Evolutionary conservation across 163 green algal species (phyloP).

Genomic region (Scenedesmus sp.): DNA sequence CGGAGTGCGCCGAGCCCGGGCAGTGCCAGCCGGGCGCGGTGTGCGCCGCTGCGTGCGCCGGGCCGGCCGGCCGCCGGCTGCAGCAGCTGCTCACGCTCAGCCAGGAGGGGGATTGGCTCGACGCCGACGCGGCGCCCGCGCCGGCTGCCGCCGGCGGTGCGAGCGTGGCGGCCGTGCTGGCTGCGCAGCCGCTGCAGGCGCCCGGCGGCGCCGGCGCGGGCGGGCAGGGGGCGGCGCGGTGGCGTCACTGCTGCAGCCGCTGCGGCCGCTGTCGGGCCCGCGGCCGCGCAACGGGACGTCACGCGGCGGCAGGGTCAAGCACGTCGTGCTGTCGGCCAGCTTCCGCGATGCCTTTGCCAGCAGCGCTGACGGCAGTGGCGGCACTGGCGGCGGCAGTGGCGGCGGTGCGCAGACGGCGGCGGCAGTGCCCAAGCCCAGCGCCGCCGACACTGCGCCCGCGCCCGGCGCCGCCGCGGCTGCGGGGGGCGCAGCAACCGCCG

Average conservation of each 20-base stretch:
- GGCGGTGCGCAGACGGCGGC: neutral
- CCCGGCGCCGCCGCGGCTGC: neutral
- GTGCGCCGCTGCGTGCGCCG: too few relatives aligned
- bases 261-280: neutral
- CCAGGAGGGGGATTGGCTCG: neutral
- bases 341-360: neutral
- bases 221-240: neutral
- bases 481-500: neutral
- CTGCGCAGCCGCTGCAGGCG: neutral
- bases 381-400: neutral
- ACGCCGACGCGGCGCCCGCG: neutral
- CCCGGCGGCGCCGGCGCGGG: too few relatives aligned
- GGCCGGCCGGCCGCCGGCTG: neutral
- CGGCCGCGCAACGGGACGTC: neutral
- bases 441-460: neutral
- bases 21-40: too few relatives aligned
- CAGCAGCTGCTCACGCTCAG: conserved; percentile 15
- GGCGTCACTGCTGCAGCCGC: too few relatives aligned
- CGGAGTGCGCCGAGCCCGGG: too few relatives aligned
- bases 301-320: neutral
- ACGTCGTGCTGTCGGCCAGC: neutral
- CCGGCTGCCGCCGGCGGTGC: neutral
- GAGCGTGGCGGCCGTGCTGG: neutral
- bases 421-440: conserved; percentile 4
- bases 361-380: neutral